Percentiles rank a stretch among this genome's conserved stretches.
Evolutionary conservation across 805 yeast species (phyloP).

Genomic region (Lachancea waltii): DNA sequence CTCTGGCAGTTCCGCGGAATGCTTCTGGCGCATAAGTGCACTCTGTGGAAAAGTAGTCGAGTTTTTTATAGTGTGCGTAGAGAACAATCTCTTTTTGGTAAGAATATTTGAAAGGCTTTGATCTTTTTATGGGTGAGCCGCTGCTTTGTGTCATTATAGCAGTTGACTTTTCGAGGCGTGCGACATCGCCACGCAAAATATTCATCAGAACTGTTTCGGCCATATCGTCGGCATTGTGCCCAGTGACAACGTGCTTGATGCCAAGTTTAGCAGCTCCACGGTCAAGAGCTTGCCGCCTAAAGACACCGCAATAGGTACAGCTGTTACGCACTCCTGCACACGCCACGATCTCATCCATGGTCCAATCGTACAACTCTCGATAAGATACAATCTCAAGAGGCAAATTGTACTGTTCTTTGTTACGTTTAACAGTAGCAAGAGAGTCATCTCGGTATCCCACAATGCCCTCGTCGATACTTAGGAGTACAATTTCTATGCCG

Average conservation of each 20-base stretch:
- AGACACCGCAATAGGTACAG: slow-evolving; percentile 97
- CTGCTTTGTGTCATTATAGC: slow-evolving; percentile 74
- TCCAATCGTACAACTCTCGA: slow-evolving; percentile 89
- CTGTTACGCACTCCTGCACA: slow-evolving; percentile 90
- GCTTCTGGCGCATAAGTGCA: slow-evolving; percentile 99
- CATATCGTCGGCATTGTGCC: slow-evolving; percentile 99
- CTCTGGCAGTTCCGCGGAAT: slow-evolving; percentile 94
- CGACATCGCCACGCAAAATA: slow-evolving; percentile 89
- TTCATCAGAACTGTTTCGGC: slow-evolving; percentile 98
- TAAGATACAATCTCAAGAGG: slow-evolving; percentile 79
- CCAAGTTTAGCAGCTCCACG: slow-evolving; percentile 87
- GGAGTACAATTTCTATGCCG: slow-evolving; percentile 74
- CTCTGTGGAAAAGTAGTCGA: slow-evolving; percentile 95
- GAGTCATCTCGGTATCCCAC: slow-evolving; percentile 97
- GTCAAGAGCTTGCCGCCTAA: slow-evolving; percentile 92
- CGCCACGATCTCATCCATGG: slow-evolving; percentile 95
- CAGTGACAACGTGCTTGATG: slow-evolving; percentile 89
- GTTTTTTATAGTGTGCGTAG: slow-evolving; percentile 91
- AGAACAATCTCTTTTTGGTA: slow-evolving; percentile 96
- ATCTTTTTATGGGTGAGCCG: slow-evolving; percentile 86
- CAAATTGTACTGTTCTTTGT: slow-evolving; percentile 76
- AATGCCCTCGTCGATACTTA: slow-evolving; percentile 94
- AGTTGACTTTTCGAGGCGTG: slow-evolving; percentile 83
- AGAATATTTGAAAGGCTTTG: slow-evolving; percentile 92
- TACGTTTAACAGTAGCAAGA: slow-evolving; percentile 91